Conservation (phyloP, 129 eudicot species). For the Calendula officinalis region DNA sequence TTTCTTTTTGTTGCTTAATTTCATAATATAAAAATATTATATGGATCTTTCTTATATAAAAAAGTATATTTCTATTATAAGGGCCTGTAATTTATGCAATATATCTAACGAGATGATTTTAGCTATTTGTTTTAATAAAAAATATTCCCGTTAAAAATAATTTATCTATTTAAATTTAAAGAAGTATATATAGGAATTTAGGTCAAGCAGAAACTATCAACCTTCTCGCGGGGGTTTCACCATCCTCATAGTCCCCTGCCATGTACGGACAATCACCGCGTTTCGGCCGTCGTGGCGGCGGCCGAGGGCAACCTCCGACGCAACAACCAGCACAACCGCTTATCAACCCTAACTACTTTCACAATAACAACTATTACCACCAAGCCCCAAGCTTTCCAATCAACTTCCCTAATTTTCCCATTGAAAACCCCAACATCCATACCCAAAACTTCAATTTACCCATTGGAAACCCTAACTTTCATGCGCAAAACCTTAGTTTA, state of each 20-base stretch:
- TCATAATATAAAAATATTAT: too few species aligned
- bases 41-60: too few species aligned
- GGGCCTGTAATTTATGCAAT: too few species aligned
- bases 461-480: slow-evolving; percentile 15
- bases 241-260: neutral
- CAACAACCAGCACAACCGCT: neutral
- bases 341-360: neutral
- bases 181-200: too few species aligned
- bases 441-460: slow-evolving; percentile 14
- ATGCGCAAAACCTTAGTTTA: slow-evolving; percentile 7
- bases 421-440: neutral
- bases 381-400: slow-evolving; percentile 20
- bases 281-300: neutral
- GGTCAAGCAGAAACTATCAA: too few species aligned
- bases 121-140: too few species aligned
- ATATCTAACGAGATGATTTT: too few species aligned
- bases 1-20: too few species aligned
- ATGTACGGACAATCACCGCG: neutral
- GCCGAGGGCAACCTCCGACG: neutral
- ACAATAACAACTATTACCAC: neutral
- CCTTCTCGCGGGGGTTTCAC: neutral
- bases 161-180: too few species aligned
- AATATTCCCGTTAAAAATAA: too few species aligned
- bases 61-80: too few species aligned
- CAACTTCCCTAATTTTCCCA: slow-evolving; percentile 15